These are phyloP conservation scores for Colletotrichum simmondsii DNA, from an alignment of 2,329 filamentous ascomycete species.

Conservation along the genomic window DNA sequence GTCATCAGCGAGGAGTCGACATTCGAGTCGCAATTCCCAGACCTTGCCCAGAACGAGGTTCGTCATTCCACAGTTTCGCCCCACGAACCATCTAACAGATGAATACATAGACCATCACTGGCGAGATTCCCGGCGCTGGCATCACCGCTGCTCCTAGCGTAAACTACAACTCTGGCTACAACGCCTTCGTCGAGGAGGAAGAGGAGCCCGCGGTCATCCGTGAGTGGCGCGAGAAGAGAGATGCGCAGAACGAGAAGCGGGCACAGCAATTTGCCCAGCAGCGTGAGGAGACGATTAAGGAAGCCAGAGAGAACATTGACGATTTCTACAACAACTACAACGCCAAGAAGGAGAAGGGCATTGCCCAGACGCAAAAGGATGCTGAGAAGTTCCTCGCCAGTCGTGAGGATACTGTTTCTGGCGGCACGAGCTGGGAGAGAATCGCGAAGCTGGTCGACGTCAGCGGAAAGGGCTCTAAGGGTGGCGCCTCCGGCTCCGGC, in stretches of 20 bases:
- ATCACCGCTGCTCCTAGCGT: slow-evolving; percentile 78
- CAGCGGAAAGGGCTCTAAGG: slow-evolving; percentile 89
- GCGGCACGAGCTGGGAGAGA: slow-evolving; percentile 97
- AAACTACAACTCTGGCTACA: slow-evolving; percentile 71
- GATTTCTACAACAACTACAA: slow-evolving; percentile 99
- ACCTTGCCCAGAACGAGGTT: slow-evolving; percentile 80
- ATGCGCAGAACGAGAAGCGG: slow-evolving; percentile 84
- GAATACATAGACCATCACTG: slow-evolving; percentile 71
- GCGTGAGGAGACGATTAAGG: slow-evolving; percentile 86
- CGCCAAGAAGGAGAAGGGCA: slow-evolving; percentile 94
- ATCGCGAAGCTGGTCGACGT: slow-evolving; percentile 98
- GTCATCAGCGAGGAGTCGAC: slow-evolving; percentile 49
- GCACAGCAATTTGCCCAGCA: slow-evolving; percentile 84
- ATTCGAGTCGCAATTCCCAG: slow-evolving; percentile 93
- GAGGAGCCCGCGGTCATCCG: slow-evolving; percentile 89
- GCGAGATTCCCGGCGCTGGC: slow-evolving; percentile 79
- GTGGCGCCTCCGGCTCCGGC: slow-evolving; percentile 88
- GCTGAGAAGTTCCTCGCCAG: slow-evolving; percentile 91
- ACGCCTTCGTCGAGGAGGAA: slow-evolving; percentile 68
- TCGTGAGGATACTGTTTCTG: slow-evolving; percentile 91
- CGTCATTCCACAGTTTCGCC: slow-evolving; percentile 28
- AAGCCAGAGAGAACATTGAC: slow-evolving; percentile 94
- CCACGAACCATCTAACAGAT: slow-evolving; percentile 4
- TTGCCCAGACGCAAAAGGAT: slow-evolving; percentile 88
- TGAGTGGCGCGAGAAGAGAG: slow-evolving; percentile 92